phyloP scores from a whole-genome alignment of 2,329 filamentous ascomycete genomes.

The Beauveria medogensis region DNA sequence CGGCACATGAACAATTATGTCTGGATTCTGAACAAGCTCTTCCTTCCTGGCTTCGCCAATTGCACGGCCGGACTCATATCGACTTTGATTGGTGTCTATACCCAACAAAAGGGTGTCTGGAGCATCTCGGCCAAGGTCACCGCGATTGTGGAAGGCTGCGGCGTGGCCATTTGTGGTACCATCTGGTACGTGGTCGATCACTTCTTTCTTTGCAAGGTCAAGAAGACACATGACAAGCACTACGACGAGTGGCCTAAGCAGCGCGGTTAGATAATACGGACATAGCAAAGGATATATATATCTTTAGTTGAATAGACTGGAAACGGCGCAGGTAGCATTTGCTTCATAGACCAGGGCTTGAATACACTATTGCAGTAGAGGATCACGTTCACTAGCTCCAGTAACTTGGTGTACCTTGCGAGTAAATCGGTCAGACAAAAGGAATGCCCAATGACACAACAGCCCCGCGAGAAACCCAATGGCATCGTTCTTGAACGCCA shows the following conservation, averaged over 20 bases:
- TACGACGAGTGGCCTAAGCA: slow-evolving; percentile 16
- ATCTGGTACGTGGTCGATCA: slow-evolving; percentile 25
- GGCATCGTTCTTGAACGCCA: slow-evolving; percentile 86
- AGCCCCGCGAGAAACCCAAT: slow-evolving; percentile 79
- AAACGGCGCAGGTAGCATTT: neutral
- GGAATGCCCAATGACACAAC: slow-evolving; percentile 66
- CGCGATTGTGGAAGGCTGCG: slow-evolving; percentile 27
- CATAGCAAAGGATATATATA: neutral
- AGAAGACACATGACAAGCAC: slow-evolving; percentile 20
- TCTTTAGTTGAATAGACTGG: neutral
- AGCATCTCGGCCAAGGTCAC: slow-evolving; percentile 31
- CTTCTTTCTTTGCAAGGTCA: slow-evolving; percentile 24
- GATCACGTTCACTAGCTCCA: slow-evolving; percentile 21
- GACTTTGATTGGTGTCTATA: slow-evolving; percentile 41
- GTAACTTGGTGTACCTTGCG: slow-evolving; percentile 25
- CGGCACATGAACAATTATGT: slow-evolving; percentile 41
- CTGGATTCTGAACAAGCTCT: slow-evolving; percentile 45
- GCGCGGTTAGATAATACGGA: neutral
- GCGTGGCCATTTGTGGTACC: slow-evolving; percentile 18
- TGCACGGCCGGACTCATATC: slow-evolving; percentile 41
- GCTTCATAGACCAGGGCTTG: neutral
- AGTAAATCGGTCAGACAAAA: slow-evolving; percentile 34
- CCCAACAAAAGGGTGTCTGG: slow-evolving; percentile 36
- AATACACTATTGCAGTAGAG: slow-evolving; percentile 22
- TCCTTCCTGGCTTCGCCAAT: slow-evolving; percentile 38